These are phyloP conservation scores for Lodderomyces oxycetoniae DNA, from an alignment of 1,139 yeast genomes.

Conservation along the genomic window DNA sequence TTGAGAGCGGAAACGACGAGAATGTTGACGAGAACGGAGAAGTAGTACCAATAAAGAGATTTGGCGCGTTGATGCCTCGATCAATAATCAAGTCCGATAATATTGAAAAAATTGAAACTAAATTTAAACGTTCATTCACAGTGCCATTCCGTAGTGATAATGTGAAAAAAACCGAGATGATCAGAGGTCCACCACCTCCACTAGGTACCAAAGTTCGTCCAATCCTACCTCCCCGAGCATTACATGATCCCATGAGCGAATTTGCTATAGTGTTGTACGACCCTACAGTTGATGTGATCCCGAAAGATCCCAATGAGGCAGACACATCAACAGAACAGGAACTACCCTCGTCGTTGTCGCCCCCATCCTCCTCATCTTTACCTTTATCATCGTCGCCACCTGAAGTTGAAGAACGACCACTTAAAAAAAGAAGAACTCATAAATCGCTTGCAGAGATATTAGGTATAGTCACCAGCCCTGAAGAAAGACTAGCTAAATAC, in stretches of 20 bases:
- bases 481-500: conserved; percentile 45
- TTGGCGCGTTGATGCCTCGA: conserved; percentile 52
- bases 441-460: conserved; percentile 75
- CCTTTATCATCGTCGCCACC: conserved; percentile 15
- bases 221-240: conserved; percentile 75
- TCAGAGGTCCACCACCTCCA: conserved; percentile 60
- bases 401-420: conserved; percentile 15
- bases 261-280: conserved; percentile 93
- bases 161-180: conserved; percentile 21
- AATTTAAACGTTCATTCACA: conserved; percentile 38
- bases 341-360: background rate
- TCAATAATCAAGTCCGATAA: conserved; percentile 29
- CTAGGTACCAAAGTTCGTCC: conserved; percentile 74
- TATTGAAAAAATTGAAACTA: conserved; percentile 29
- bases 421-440: conserved; percentile 33
- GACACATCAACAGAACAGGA: background rate
- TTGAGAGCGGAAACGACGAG: conserved; percentile 15
- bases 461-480: conserved; percentile 58
- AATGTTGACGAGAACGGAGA: conserved; percentile 28
- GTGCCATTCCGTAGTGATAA: conserved; percentile 46
- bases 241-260: conserved; percentile 91
- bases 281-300: conserved; percentile 78
- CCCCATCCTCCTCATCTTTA: conserved; percentile 8
- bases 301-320: conserved; percentile 32
- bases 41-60: conserved; percentile 24